Evolutionary conservation across 2,329 filamentous ascomycete genomes (phyloP).

Genomic region (Aspergillus puulaauensis): DNA sequence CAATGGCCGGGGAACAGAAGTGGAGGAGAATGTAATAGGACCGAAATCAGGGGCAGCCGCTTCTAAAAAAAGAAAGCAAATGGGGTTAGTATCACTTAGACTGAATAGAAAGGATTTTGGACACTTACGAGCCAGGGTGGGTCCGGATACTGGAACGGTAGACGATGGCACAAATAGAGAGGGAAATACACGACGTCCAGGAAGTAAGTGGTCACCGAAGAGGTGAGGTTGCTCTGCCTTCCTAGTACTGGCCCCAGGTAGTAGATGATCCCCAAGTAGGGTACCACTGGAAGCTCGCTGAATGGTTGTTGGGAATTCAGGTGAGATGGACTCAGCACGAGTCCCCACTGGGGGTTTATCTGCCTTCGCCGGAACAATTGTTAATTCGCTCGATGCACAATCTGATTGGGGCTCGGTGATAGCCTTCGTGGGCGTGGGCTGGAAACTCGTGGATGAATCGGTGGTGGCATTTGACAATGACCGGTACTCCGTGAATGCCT

Average conservation of each 20-base stretch:
- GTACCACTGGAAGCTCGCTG: neutral
- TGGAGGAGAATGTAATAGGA: neutral
- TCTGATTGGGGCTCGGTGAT: neutral
- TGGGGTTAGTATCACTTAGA: neutral
- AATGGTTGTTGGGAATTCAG: neutral
- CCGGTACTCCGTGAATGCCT: neutral
- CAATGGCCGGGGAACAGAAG: neutral
- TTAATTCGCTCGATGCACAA: neutral
- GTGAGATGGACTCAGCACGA: neutral
- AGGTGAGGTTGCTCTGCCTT: conserved; percentile 2
- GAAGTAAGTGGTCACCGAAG: conserved; percentile 12
- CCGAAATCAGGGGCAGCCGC: neutral
- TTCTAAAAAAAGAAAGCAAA: neutral
- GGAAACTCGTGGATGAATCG: neutral
- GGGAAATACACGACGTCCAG: conserved; percentile 2
- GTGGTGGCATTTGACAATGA: neutral
- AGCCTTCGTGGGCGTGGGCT: neutral
- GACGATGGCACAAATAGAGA: neutral
- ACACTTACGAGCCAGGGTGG: neutral
- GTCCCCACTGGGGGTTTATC: neutral
- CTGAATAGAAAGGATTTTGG: neutral
- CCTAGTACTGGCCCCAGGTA: neutral
- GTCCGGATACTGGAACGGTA: neutral
- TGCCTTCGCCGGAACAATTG: neutral
- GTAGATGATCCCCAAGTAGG: neutral